Evolutionary conservation across 176 grass and related monocot genomes (phyloP).

Genomic region (Eleusine coracana): DNA sequence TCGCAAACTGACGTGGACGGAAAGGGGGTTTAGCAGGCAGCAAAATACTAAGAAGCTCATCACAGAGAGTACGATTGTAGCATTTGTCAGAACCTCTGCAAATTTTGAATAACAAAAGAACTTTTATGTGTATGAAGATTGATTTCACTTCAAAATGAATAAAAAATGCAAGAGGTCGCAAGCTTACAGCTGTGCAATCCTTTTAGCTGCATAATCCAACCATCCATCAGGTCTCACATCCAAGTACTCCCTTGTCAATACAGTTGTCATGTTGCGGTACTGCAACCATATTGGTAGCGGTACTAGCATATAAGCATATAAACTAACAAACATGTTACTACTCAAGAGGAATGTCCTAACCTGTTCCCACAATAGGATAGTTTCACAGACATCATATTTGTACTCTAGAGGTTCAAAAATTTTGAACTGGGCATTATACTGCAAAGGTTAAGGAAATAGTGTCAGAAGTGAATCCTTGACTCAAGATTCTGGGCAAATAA

Average conservation of each 20-base stretch:
- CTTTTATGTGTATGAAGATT: conserved; percentile 2
- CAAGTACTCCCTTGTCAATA: conserved; percentile 97
- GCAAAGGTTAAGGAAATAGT: conserved; percentile 38
- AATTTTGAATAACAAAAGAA: conserved; percentile 21
- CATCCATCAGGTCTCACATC: conserved; percentile 94
- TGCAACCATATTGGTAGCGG: conserved; percentile 40
- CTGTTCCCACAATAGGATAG: conserved; percentile 92
- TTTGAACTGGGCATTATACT: conserved; percentile 94
- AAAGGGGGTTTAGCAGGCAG: conserved; percentile 93
- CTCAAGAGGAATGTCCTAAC: conserved; percentile 47
- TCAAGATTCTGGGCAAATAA: neutral
- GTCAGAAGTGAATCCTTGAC: conserved; percentile 4
- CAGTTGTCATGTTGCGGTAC: conserved; percentile 96
- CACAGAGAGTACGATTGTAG: conserved; percentile 88
- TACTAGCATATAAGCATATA: conserved; percentile 39
- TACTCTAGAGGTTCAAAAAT: conserved; percentile 87
- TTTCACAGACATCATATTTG: conserved; percentile 78
- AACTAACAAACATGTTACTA: conserved; percentile 23
- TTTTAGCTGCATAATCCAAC: conserved; percentile 90
- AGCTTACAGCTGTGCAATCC: conserved; percentile 94
- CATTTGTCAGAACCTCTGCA: conserved; percentile 88
- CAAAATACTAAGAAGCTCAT: conserved; percentile 86
- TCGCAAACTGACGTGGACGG: conserved; percentile 82
- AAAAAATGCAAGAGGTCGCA: neutral
- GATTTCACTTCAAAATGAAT: conserved; percentile 5